Evolutionary conservation across 768 basidiomycete genomes (phyloP).

Genomic region (Rhodotorula graminis): DNA sequence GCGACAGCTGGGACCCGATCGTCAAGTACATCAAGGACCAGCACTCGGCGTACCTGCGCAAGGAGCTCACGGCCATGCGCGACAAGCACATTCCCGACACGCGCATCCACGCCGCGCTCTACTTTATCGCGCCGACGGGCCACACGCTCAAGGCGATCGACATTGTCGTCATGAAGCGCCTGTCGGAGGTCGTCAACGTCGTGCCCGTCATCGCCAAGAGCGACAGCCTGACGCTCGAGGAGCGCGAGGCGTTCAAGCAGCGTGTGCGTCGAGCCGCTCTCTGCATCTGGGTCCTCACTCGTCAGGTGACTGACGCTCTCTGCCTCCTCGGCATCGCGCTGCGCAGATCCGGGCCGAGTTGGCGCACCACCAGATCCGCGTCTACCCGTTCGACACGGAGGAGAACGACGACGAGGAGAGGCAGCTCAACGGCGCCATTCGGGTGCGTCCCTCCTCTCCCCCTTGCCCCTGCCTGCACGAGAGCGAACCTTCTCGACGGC

Average conservation of each 20-base stretch:
- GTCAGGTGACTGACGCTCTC: neutral
- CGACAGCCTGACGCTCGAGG: slow-evolving; percentile 87
- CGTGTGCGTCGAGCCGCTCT: slow-evolving; percentile 55
- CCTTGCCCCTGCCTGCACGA: neutral
- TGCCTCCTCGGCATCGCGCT: too few species aligned
- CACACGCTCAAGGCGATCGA: slow-evolving; percentile 94
- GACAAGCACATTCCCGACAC: slow-evolving; percentile 98
- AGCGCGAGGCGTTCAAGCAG: slow-evolving; percentile 86
- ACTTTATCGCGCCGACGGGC: slow-evolving; percentile 99
- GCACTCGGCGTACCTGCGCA: slow-evolving; percentile 95
- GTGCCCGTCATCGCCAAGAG: slow-evolving; percentile 99
- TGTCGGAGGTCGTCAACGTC: slow-evolving; percentile 97
- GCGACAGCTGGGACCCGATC: slow-evolving; percentile 91
- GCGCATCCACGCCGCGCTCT: slow-evolving; percentile 94
- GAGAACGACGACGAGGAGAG: slow-evolving; percentile 91
- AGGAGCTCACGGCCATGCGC: slow-evolving; percentile 97
- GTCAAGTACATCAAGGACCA: slow-evolving; percentile 99
- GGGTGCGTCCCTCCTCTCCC: slow-evolving; percentile 54
- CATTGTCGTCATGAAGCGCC: slow-evolving; percentile 97
- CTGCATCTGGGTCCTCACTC: neutral
- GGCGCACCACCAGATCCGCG: slow-evolving; percentile 79
- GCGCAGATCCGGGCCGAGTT: slow-evolving; percentile 85
- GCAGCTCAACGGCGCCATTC: slow-evolving; percentile 78
- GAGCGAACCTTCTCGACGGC: neutral
- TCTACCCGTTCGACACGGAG: slow-evolving; percentile 96